These are phyloP conservation scores for Fusarium tupiense DNA, from an alignment of 2,329 filamentous ascomycete species.

Conservation along the genomic window DNA sequence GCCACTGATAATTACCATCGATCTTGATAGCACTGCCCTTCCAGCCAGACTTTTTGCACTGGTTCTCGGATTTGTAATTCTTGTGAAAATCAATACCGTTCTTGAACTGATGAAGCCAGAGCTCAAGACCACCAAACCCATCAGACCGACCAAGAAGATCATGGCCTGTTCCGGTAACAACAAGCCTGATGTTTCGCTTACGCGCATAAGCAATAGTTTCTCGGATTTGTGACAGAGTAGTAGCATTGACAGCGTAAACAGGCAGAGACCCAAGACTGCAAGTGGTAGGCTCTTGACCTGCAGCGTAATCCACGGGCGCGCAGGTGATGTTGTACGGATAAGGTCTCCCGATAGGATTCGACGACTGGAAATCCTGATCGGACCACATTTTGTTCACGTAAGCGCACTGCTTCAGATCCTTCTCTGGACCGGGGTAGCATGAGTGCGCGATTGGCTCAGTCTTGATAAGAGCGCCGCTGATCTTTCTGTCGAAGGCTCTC, in stretches of 20 bases:
- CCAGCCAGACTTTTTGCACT: constrained; percentile 11
- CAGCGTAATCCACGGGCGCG: constrained; percentile 18
- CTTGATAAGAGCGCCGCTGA: constrained; percentile 19
- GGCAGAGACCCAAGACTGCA: constrained; percentile 24
- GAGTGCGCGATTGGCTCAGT: constrained; percentile 25
- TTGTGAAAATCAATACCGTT: constrained; percentile 9
- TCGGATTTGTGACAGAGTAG: constrained; percentile 1
- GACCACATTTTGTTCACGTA: constrained; percentile 33
- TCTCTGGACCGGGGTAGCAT: constrained; percentile 18
- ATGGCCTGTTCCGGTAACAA: constrained; percentile 24
- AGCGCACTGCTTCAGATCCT: constrained; percentile 19
- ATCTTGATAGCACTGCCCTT: constrained; percentile 18
- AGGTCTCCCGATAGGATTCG: constrained; percentile 28
- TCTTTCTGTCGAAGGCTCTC: not conserved
- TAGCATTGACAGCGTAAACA: constrained; percentile 25
- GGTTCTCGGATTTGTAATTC: not conserved
- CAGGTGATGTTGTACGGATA: constrained; percentile 35
- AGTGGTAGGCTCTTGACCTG: constrained; percentile 11
- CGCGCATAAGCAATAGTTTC: constrained; percentile 5
- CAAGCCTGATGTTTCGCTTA: constrained; percentile 6
- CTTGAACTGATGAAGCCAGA: constrained; percentile 30
- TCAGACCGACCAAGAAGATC: constrained; percentile 28
- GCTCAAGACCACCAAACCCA: constrained; percentile 22
- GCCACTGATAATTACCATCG: constrained; percentile 27
- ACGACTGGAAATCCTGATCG: constrained; percentile 29